These are phyloP conservation scores for Lasiodiplodia citricola DNA, from an alignment of 2,329 filamentous ascomycete species.

Conservation along the genomic window DNA sequence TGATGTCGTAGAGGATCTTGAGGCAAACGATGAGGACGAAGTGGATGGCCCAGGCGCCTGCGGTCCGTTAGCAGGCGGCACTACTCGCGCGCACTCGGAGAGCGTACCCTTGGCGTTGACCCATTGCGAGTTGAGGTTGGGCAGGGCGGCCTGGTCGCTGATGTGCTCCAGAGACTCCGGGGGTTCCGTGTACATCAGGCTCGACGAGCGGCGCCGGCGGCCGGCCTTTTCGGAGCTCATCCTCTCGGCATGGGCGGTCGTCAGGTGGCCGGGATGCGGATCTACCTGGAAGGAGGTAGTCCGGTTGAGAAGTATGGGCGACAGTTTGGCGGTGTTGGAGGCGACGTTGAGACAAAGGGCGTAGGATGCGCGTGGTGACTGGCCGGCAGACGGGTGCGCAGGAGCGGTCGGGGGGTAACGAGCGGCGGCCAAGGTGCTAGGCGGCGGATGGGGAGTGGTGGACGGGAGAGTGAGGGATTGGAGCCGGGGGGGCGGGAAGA, in stretches of 20 bases:
- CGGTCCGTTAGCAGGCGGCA: slow-evolving; percentile 6
- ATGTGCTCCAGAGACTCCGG: slow-evolving; percentile 96
- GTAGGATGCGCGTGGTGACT: slow-evolving; percentile 13
- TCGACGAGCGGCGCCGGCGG: slow-evolving; percentile 93
- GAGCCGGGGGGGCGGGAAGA: slow-evolving; percentile 1
- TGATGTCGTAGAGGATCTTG: slow-evolving; percentile 97
- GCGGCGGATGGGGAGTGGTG: neutral
- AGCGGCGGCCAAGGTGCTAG: slow-evolving; percentile 3
- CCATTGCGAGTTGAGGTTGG: slow-evolving; percentile 98
- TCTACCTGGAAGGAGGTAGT: slow-evolving; percentile 81
- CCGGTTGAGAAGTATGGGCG: slow-evolving; percentile 86
- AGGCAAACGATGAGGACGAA: slow-evolving; percentile 87
- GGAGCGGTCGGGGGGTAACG: slow-evolving; percentile 18
- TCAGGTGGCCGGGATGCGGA: slow-evolving; percentile 57
- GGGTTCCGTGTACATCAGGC: slow-evolving; percentile 97
- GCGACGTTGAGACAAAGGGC: slow-evolving; percentile 19
- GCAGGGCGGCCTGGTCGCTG: slow-evolving; percentile 91
- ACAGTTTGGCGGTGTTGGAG: slow-evolving; percentile 89
- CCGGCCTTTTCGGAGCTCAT: slow-evolving; percentile 60
- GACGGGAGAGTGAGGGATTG: neutral
- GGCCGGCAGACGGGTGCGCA: slow-evolving; percentile 20
- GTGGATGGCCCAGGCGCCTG: slow-evolving; percentile 98
- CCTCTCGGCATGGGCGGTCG: slow-evolving; percentile 34
- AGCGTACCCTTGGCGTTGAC: slow-evolving; percentile 92
- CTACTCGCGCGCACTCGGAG: too few species aligned